Base-by-base conservation (phyloP, 2,329 filamentous ascomycete genomes). In the Colletotrichum euphorbiae region DNA sequence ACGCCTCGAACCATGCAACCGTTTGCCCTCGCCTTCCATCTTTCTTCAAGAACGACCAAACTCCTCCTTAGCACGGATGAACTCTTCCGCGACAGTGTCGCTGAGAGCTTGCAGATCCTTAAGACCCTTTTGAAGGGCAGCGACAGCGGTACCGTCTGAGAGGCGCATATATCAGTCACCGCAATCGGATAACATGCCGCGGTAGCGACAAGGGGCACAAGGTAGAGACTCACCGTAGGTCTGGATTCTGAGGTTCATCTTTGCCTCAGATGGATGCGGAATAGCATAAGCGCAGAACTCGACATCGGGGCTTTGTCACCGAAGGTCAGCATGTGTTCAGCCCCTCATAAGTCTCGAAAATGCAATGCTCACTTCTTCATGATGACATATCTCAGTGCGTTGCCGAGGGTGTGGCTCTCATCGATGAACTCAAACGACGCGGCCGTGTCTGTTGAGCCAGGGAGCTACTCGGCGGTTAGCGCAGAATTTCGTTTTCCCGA, bases 231-330 rank as follows among this genome's bases (percentile, higher is more conserved):
- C 83, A 97, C 95, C 93, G 75, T 96, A 98, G 72, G 95, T 99
- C 81, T 99, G 96, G 71, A 99, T 98, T 75, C 96, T 89, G 70
- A 99, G 84, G 77, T 98, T 97, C 95, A 99, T 97, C 82, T 97
- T 96, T 45, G 90, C 84, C 80, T 99, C 96, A 43, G 94, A 97
- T 57, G 96, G 96, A 81, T 99, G 96, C 33, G 96, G 96, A 70
- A 99, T 98, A 7, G 95, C 93, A 80, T 99, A 99, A 69, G 95
- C 96, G 80, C 96, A 98, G 81, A 99, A 98, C 79, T 99, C 96
- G 69, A 99, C 96, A 71, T 96, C 90, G 33, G 96, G 95, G 79
- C 95, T 98, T 72, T 60, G 60, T 38, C 36, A 38, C 5, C 6
- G 13, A 38, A 38, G 9, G 36, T 38, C 36, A 38, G 36, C 36